Percentiles rank a stretch among this genome's conserved stretches.
Conservation (phyloP, 495 filamentous ascomycete genomes). For the Polyplosphaeria fusca region DNA sequence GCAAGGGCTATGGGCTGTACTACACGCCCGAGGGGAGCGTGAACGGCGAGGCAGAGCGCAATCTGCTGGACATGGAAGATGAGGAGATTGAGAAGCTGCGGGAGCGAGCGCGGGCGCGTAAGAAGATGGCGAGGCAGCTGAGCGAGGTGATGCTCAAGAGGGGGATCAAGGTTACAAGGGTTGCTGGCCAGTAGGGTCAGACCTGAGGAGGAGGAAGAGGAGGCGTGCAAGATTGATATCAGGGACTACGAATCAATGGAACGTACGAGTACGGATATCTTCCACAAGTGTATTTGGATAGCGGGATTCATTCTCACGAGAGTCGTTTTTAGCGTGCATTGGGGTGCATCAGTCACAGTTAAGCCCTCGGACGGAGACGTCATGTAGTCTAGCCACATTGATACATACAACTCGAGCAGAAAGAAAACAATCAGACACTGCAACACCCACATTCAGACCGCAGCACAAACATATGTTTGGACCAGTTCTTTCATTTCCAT, state of each 20-base stretch:
- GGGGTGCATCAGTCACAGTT: too few relatives aligned
- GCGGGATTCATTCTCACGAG: not conserved
- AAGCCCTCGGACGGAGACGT: too few relatives aligned
- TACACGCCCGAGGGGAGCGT: slow-evolving; percentile 42
- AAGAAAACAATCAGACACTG: too few relatives aligned
- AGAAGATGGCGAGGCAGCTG: slow-evolving; percentile 32
- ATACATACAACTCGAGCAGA: too few relatives aligned
- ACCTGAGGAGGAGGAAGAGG: not conserved
- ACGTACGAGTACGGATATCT: not conserved
- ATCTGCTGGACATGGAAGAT: slow-evolving; percentile 41
- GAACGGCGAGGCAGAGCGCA: slow-evolving; percentile 42
- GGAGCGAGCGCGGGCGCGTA: slow-evolving; percentile 54
- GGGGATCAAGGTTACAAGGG: slow-evolving; percentile 19
- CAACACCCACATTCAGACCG: too few relatives aligned
- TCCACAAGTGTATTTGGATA: not conserved
- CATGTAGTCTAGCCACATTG: too few relatives aligned
- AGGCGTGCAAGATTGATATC: not conserved
- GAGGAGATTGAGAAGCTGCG: slow-evolving; percentile 60
- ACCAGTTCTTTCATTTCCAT: too few relatives aligned
- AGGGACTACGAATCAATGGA: slow-evolving; percentile 12
- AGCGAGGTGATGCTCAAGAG: slow-evolving; percentile 4
- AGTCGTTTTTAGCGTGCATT: slow-evolving; percentile 3
- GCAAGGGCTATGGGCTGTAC: slow-evolving; percentile 32
- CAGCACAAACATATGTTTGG: too few relatives aligned
- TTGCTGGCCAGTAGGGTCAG: slow-evolving; percentile 4